Evolutionary conservation across 306 rosid genomes (phyloP), one percentile per base, ranked within the genome.

Genomic region (Pyrus bretschneideri): DNA sequence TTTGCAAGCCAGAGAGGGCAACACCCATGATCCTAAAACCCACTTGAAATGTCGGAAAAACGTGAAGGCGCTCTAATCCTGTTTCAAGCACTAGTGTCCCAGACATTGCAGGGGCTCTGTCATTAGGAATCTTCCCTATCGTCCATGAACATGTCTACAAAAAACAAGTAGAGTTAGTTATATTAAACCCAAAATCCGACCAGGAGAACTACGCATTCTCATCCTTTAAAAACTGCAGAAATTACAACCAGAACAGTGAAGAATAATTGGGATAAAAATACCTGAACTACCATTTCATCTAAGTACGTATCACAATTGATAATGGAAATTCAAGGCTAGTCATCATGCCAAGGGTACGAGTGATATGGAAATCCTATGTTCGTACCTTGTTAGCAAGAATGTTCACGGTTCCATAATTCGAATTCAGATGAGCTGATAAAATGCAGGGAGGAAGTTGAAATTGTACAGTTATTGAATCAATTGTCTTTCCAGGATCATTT

Each of bases 401-500:
- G 80, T 89, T 88, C 4, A 92, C 97, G 61, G 95, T 88, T 73
- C 98, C 98, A 78, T 89, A 91, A 82, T 91, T 92, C 67, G 98
- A 86, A 67, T 87, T 83, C 69, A 92, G 84, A 76, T 92, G 97
- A 72, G 96, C 91, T 1, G 97, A 95, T 82, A 84, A 77, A 76
- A 95, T 67, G 64, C 97, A 86, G 27, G 97, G 79, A 67, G 97
- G 97, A 76, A 95, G 88, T 84, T 83, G 83, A 87, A 95, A 95
- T 75, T 92, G 85, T 65, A 95, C 85, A 23, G 83, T 86, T 33
- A 92, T 85, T 4, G 90, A 85, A 77, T 92, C 95, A 27, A 95
- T 88, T 12, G 86, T 72, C 88, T 92, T 95, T 84, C 98, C 95
- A 63, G 97, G 97, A 81, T 95, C 95, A 61, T 88, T 92, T 83